Base-by-base conservation (phyloP, 805 yeast genomes). In the Candida koratica region DNA sequence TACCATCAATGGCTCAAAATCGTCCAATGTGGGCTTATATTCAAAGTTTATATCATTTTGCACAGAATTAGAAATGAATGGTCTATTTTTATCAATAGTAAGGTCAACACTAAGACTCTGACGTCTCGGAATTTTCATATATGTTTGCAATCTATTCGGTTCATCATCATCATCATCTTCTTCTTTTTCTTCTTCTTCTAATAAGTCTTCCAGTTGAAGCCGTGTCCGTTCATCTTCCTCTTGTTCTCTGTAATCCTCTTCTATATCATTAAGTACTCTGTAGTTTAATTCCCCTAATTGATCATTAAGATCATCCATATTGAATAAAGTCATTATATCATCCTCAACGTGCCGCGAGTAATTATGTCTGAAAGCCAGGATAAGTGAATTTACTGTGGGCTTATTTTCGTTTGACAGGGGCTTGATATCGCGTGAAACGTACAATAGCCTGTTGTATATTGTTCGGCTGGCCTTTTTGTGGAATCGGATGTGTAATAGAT, bases 1-100 rank as follows among this genome's bases (percentile, higher is more conserved):
- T 5, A 67, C 73, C 46, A 61, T 65, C 27, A 67, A 51, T 5
- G 71, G 69, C 37, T 59, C 65, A 38, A 67, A 67, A 44, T 67
- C 72, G 2, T 55, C 43, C 20, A 64, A 49, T 33, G 37, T 39
- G 4, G 48, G 48, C 19, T 30, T 36, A 25, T 44, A 44, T 18
- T 19, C 30, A 12, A 12, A 4, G 17, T 24, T 18, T 6, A 23
- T 26, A 16, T 41, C 39, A 10, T 24, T 19, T n/a, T 37, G 20
- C 5, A 44, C 44, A 6, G 43, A 30, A 10, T 37, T 39, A 8
- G 48, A 44, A 4, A 44, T 38, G 22, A 44, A 44, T 9, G 48
- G 48, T 34, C 39, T 40, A 15, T 26, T 24, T 13, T 37, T 38
- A 13, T 23, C 20, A 7, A 44, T 42, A 4, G 26, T 17, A 16